These are phyloP conservation scores for Royoungia palumana DNA, from an alignment of 768 basidiomycete species.

Conservation along the genomic window DNA sequence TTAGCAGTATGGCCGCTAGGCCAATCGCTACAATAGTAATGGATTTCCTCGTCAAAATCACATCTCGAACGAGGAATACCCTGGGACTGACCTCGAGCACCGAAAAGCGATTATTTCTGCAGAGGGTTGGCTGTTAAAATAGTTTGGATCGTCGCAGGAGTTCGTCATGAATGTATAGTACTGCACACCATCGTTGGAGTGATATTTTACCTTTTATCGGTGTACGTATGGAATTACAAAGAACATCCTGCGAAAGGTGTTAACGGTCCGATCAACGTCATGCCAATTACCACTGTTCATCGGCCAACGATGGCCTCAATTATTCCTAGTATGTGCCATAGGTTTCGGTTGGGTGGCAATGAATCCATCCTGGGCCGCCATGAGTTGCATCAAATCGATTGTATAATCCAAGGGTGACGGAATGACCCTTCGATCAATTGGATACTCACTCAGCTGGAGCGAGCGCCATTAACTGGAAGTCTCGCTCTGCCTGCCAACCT, in stretches of 20 bases:
- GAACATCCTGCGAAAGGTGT: too few species aligned
- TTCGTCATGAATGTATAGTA: background rate
- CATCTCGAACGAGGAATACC: background rate
- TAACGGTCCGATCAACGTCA: background rate
- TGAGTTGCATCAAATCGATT: background rate
- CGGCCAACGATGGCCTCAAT: too few species aligned
- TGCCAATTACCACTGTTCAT: background rate
- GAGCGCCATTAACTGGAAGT: background rate
- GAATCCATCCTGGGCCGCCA: background rate
- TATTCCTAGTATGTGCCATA: too few species aligned
- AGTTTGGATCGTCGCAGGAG: background rate
- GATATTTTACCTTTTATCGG: conserved; percentile 6
- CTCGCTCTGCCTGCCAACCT: conserved; percentile 6
- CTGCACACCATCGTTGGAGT: background rate
- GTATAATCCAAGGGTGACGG: too few species aligned
- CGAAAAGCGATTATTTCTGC: background rate
- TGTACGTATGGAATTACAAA: too few species aligned
- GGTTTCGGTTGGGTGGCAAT: background rate
- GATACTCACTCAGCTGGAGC: background rate
- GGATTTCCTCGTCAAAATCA: background rate
- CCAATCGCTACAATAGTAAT: background rate
- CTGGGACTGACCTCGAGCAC: conserved; percentile 1
- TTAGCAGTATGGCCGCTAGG: background rate
- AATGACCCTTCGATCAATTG: background rate
- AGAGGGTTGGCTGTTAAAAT: background rate